These are phyloP conservation scores for Endotrypanum monterogeii DNA, from an alignment of 208 protist genomes.

Conservation along the genomic window DNA sequence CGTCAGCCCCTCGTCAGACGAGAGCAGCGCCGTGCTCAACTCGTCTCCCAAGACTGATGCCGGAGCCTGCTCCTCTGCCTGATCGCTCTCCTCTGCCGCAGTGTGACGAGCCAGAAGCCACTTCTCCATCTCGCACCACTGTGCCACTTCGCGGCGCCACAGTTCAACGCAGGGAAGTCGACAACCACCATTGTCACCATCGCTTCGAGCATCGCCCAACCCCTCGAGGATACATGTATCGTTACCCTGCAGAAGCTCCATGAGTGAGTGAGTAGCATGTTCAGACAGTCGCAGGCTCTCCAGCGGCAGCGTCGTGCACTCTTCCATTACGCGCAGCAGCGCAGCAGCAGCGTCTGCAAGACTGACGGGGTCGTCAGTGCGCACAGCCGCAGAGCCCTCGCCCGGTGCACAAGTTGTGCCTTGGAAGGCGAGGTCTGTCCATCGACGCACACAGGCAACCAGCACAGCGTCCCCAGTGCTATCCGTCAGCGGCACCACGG, in stretches of 20 bases:
- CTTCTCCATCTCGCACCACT: conserved; percentile 2
- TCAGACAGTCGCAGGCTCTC: conserved; percentile 39
- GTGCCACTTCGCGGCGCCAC: neutral
- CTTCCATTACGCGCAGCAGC: conserved; percentile 28
- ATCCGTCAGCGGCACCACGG: conserved; percentile 36
- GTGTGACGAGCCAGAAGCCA: neutral
- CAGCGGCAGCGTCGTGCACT: conserved; percentile 31
- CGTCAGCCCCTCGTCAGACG: conserved; percentile 6
- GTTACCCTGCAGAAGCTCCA: conserved; percentile 38
- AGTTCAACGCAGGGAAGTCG: conserved; percentile 3
- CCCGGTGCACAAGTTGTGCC: neutral
- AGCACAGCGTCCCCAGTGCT: conserved; percentile 38
- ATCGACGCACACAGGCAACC: conserved; percentile 59
- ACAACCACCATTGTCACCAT: neutral
- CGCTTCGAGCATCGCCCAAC: neutral
- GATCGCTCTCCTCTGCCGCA: neutral
- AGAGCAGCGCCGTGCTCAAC: neutral
- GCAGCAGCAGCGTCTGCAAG: conserved; percentile 24
- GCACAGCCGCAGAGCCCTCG: conserved; percentile 4
- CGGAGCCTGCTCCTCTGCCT: neutral
- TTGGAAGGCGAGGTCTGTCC: conserved; percentile 45
- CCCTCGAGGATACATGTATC: neutral
- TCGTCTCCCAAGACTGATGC: neutral
- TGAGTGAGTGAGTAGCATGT: conserved; percentile 31
- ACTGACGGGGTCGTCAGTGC: conserved; percentile 10